These are phyloP conservation scores for Cercospora citrullina DNA, from an alignment of 2,329 filamentous ascomycete species.

Conservation along the genomic window DNA sequence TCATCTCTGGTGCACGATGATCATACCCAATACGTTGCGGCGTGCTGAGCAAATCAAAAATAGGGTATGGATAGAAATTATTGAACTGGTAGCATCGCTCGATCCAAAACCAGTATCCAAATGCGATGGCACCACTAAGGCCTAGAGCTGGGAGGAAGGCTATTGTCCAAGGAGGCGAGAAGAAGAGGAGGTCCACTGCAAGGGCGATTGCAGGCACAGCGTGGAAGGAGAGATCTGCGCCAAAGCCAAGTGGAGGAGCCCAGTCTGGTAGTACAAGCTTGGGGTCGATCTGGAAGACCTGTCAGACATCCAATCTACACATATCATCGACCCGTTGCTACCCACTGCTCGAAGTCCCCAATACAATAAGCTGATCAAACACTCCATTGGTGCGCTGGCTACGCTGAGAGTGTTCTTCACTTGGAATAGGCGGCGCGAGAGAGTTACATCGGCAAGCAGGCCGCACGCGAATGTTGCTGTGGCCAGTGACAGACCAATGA, in stretches of 20 bases:
- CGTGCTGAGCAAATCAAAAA: conserved; percentile 70
- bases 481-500: conserved; percentile 66
- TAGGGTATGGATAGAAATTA: conserved; percentile 79
- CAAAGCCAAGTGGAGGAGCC: conserved; percentile 44
- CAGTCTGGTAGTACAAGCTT: conserved; percentile 55
- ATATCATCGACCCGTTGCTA: background rate
- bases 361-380: conserved; percentile 70
- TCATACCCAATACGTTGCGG: conserved; percentile 58
- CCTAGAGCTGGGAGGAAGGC: conserved; percentile 59
- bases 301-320: background rate
- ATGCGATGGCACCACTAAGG: conserved; percentile 60
- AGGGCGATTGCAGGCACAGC: conserved; percentile 66
- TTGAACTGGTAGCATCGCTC: conserved; percentile 70
- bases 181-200: conserved; percentile 63
- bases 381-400: conserved; percentile 67
- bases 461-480: conserved; percentile 62
- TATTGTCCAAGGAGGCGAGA: conserved; percentile 73
- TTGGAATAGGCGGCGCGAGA: conserved; percentile 59
- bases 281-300: conserved; percentile 42
- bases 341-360: conserved; percentile 64
- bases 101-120: conserved; percentile 75
- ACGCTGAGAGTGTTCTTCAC: conserved; percentile 68
- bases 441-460: conserved; percentile 64
- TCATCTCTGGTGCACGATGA: background rate
- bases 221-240: conserved; percentile 66